A percentile compares a stretch with the other conserved stretches of the same genome.
Evolutionary conservation across 305 asterid species (phyloP).

Genomic region (Stenogyne calaminthoides): DNA sequence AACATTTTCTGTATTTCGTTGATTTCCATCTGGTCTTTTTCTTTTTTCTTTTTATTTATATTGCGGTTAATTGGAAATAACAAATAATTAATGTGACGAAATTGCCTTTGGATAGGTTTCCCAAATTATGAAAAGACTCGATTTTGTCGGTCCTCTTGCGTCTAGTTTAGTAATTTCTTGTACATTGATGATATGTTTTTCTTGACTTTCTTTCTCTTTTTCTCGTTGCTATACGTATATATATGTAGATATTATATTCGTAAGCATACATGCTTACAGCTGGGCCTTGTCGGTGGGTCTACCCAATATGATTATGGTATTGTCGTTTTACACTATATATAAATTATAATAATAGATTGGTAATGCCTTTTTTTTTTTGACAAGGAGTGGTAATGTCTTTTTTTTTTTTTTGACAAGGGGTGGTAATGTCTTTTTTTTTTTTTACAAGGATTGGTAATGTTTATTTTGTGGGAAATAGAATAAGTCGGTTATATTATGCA

Average conservation of each 20-base stretch:
- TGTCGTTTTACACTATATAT: neutral
- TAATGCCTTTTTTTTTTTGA: too few species aligned
- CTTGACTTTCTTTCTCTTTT: neutral
- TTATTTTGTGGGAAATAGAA: constrained; percentile 5
- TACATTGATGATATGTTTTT: neutral
- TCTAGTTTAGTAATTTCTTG: constrained; percentile 28
- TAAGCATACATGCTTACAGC: constrained; percentile 21
- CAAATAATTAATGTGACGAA: constrained; percentile 31
- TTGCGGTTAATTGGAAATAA: neutral
- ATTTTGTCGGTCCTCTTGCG: constrained; percentile 36
- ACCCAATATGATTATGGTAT: constrained; percentile 16
- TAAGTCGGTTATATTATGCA: neutral
- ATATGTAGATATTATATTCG: neutral
- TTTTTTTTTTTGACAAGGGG: too few species aligned
- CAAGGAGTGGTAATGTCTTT: too few species aligned
- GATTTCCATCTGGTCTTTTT: constrained; percentile 11
- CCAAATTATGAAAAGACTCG: neutral
- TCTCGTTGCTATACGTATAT: neutral
- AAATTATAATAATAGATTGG: neutral
- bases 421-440: too few species aligned
- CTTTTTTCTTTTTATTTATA: neutral
- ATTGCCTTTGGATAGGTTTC: constrained; percentile 21
- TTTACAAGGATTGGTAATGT: neutral
- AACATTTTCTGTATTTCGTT: constrained; percentile 15
- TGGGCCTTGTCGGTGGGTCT: constrained; percentile 29